Base-by-base conservation (phyloP, 768 basidiomycete genomes). In the Rhodotorula toruloides region DNA sequence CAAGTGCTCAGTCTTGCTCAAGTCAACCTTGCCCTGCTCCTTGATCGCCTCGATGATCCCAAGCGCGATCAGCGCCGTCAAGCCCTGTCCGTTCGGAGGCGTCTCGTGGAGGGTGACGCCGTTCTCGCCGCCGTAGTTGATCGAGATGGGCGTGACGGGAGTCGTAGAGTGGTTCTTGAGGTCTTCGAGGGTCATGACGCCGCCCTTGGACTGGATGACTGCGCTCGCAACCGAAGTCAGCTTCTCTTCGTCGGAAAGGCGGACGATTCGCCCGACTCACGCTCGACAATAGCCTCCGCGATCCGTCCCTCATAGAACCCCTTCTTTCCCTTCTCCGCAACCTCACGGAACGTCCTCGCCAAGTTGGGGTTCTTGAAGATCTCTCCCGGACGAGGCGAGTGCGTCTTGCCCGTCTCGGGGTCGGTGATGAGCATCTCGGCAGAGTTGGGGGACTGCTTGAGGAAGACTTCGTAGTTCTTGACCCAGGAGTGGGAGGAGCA, bases 11-110 rank as follows among this genome's bases (percentile, higher is more conserved):
- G 91, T 82, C 67, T 91, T 84, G 29, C 85, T 76, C 10, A 97
- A 78, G 19, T 90, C 83, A 63, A 81, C 82, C 53, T 84, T 82
- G 56, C 85, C 83, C 1, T 86, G 85, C 74, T 87, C 84, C 78
- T 94, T 88, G 22, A 97, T 82, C 34, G 82, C 84, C 72, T 98
- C 94, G 54, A 99, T 80, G 65, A 99, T 90, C 3, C 96, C 96
- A 29, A 98, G 83, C 19, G 93, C 66, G 37, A 99, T 79, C 13
- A 98, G 82, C 0, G 96, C 90, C 9, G 93, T 94, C 47, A 99
- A 84, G n/a, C 93, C 94, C 83, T 97, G 93, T 14, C 94, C 92
- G 76, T 96, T 98, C 0, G 94, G 94, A 13, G 93, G 94, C 73
- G 91, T 94, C 90, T 99, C 94, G 76, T 91, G 91, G 0, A 98